A percentile compares a stretch with the other conserved stretches of the same genome.
phyloP scores from a whole-genome alignment of 805 yeast genomes.

The Lipomyces sp. region DNA sequence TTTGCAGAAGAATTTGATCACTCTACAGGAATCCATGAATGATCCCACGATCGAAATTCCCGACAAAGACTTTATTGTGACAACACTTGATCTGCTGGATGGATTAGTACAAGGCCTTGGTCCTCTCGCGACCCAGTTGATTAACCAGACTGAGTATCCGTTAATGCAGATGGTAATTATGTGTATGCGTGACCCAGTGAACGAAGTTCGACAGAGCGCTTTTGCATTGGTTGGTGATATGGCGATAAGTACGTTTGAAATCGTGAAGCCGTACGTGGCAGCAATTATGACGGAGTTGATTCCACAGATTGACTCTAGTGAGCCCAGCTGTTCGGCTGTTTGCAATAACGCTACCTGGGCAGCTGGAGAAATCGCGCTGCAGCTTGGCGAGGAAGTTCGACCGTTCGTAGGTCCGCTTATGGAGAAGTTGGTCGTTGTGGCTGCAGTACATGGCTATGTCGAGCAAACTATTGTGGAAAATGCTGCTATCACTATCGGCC shows the following conservation, averaged over 20 bases:
- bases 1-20: slow-evolving; percentile 66
- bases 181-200: slow-evolving; percentile 73
- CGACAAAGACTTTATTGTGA: slow-evolving; percentile 87
- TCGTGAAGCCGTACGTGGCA: slow-evolving; percentile 44
- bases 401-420: slow-evolving; percentile 62
- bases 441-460: slow-evolving; percentile 47
- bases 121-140: slow-evolving; percentile 42
- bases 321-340: slow-evolving; percentile 58
- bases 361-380: slow-evolving; percentile 80
- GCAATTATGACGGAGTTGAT: slow-evolving; percentile 54
- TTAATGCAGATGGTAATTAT: slow-evolving; percentile 66
- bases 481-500: slow-evolving; percentile 85
- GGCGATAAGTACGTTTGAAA: slow-evolving; percentile 63
- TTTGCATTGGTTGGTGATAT: slow-evolving; percentile 91
- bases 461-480: slow-evolving; percentile 77
- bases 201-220: slow-evolving; percentile 92
- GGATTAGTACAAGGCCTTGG: slow-evolving; percentile 92
- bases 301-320: slow-evolving; percentile 60
- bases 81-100: slow-evolving; percentile 86
- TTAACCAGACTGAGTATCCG: slow-evolving; percentile 39
- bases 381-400: slow-evolving; percentile 54
- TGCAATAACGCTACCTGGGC: slow-evolving; percentile 94
- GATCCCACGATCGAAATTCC: slow-evolving; percentile 68
- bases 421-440: slow-evolving; percentile 60
- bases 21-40: slow-evolving; percentile 63